Conservation (phyloP, 2,329 filamentous ascomycete genomes). For the Albifimbria verrucaria region DNA sequence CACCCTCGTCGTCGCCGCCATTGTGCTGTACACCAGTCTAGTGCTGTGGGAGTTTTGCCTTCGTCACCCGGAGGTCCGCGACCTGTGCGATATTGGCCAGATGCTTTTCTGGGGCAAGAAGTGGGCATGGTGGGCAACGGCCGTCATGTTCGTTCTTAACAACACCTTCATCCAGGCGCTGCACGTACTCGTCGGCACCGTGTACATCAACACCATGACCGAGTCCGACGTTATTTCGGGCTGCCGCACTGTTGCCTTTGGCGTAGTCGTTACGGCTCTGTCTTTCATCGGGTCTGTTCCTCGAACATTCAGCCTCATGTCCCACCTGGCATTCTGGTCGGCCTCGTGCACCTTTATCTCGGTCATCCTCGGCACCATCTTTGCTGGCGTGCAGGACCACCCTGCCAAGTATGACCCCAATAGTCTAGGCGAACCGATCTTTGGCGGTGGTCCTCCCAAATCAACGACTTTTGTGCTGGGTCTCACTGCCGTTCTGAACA, state of each 20-base stretch:
- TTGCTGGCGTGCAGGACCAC: constrained; percentile 71
- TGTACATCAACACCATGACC: constrained; percentile 88
- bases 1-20: constrained; percentile 70
- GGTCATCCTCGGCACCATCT: constrained; percentile 78
- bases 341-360: constrained; percentile 89
- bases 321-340: constrained; percentile 74
- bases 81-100: constrained; percentile 94
- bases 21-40: constrained; percentile 74
- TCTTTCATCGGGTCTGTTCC: constrained; percentile 80
- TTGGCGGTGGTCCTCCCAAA: constrained; percentile 63
- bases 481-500: constrained; percentile 89
- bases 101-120: constrained; percentile 86
- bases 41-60: constrained; percentile 80
- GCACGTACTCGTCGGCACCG: constrained; percentile 79
- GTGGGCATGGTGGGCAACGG: constrained; percentile 67
- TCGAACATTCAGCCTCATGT: constrained; percentile 77
- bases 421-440: constrained; percentile 57
- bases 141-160: constrained; percentile 88
- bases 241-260: constrained; percentile 77
- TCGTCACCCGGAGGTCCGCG: constrained; percentile 83
- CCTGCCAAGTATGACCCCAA: constrained; percentile 63
- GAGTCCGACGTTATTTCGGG: constrained; percentile 57
- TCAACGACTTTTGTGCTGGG: constrained; percentile 78
- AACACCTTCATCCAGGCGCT: constrained; percentile 87
- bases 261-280: constrained; percentile 68